A percentile compares a stretch with the other conserved stretches of the same genome.
phyloP scores from a whole-genome alignment of 2,329 filamentous ascomycete species.

The Penicillium janthinellum region DNA sequence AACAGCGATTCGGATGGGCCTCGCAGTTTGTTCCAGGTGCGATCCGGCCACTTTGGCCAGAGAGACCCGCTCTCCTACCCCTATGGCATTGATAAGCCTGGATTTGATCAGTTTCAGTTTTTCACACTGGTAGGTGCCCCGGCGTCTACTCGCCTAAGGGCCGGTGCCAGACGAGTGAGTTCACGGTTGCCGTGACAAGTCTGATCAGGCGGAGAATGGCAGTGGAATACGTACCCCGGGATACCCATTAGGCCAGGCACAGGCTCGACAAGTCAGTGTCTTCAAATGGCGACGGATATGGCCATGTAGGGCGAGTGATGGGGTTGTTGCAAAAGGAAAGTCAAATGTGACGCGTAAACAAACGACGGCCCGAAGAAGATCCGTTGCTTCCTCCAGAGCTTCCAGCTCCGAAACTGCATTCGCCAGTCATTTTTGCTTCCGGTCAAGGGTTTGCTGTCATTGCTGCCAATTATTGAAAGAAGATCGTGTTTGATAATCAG shows the following conservation, averaged over 20 bases:
- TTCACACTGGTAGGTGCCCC: background rate
- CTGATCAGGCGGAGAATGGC: background rate
- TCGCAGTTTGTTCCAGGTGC: conserved; percentile 68
- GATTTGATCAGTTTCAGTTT: conserved; percentile 17
- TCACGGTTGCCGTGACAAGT: background rate
- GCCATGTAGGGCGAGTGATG: conserved; percentile 16
- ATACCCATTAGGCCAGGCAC: conserved; percentile 43
- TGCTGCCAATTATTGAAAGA: no score
- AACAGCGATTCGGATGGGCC: conserved; percentile 82
- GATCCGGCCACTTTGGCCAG: conserved; percentile 80
- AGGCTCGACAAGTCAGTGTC: background rate
- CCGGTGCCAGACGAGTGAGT: conserved; percentile 9
- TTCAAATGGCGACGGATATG: background rate
- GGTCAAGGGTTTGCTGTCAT: background rate
- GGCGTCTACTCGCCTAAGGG: background rate
- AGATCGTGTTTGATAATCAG: background rate
- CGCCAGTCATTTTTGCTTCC: background rate
- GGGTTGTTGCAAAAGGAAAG: conserved; percentile 2
- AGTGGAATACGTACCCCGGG: conserved; percentile 41
- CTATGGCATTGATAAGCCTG: conserved; percentile 90
- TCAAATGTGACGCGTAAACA: conserved; percentile 30
- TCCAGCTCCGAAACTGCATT: conserved; percentile 6
- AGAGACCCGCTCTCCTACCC: conserved; percentile 74
- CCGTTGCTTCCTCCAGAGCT: conserved; percentile 22
- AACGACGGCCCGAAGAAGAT: conserved; percentile 41